A percentile compares a stretch with the other conserved stretches of the same genome.
phyloP scores from a whole-genome alignment of 192 early-diverging fungal species.

The Borealophlyctis nickersoniae region DNA sequence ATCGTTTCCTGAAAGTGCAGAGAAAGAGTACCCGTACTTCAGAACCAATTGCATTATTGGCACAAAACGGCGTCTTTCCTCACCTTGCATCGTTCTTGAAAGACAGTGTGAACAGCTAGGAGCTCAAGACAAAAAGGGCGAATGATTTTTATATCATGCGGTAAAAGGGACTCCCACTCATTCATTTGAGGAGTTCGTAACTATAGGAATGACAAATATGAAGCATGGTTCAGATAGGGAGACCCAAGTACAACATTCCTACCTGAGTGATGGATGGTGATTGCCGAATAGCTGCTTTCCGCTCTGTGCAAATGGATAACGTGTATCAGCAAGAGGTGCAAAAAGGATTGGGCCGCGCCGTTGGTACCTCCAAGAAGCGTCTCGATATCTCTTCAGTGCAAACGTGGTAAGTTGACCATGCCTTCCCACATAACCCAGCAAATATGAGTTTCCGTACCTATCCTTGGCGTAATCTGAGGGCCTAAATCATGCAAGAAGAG shows the following conservation, averaged over 20 bases:
- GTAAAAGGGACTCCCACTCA: slow-evolving; percentile 28
- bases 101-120: slow-evolving; percentile 30
- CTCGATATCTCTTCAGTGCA: background rate
- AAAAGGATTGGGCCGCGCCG: no score
- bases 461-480: slow-evolving; percentile 25
- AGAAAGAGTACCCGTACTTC: background rate
- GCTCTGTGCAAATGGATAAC: background rate
- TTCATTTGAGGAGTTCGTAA: slow-evolving; percentile 18
- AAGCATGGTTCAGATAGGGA: background rate
- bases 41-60: slow-evolving; percentile 4
- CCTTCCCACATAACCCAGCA: slow-evolving; percentile 9
- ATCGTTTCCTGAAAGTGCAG: slow-evolving; percentile 31
- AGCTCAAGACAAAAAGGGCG: slow-evolving; percentile 27
- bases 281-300: background rate
- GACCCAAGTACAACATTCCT: background rate
- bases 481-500: slow-evolving; percentile 8
- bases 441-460: background rate
- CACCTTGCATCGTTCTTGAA: slow-evolving; percentile 41
- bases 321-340: background rate
- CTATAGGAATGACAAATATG: background rate
- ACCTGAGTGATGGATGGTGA: background rate
- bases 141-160: slow-evolving; percentile 22
- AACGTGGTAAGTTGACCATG: background rate
- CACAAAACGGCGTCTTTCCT: background rate
- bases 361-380: background rate